Conservation (phyloP, 2,329 filamentous ascomycete species). For the Thyridium curvatum region DNA sequence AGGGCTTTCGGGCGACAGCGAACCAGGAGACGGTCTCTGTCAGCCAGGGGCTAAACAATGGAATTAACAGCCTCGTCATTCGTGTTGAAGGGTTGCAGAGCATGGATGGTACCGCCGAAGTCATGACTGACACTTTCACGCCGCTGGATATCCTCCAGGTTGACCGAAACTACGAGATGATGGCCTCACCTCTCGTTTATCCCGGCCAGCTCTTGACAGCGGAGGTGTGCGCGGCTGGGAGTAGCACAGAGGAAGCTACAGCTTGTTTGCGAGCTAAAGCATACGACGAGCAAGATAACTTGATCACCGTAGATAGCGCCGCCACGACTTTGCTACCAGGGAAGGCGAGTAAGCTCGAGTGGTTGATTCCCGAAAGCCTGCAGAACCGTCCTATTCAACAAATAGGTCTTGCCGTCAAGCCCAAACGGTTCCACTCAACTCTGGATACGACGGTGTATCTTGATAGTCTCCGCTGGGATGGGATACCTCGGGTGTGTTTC, state of each 20-base stretch:
- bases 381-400: constrained; percentile 17
- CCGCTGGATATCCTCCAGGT: constrained; percentile 13
- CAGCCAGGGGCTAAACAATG: constrained; percentile 4
- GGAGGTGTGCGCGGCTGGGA: constrained; percentile 3
- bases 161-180: constrained; percentile 14
- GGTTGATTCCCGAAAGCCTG: constrained; percentile 14
- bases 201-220: constrained; percentile 17
- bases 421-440: neutral
- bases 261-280: constrained; percentile 8
- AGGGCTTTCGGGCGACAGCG: constrained; percentile 18
- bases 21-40: constrained; percentile 1
- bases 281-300: constrained; percentile 7
- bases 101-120: constrained; percentile 4
- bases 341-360: constrained; percentile 1
- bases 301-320: constrained; percentile 4
- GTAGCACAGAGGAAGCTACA: neutral
- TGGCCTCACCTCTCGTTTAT: constrained; percentile 18
- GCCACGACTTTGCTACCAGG: neutral
- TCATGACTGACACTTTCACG: constrained; percentile 18
- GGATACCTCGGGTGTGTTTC: constrained; percentile 7
- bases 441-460: constrained; percentile 11
- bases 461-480: constrained; percentile 13
- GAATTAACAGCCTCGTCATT: constrained; percentile 3
- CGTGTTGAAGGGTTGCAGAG: neutral
- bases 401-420: constrained; percentile 13